Percentiles rank a stretch among this genome's conserved stretches.
phyloP scores from a whole-genome alignment of 2,329 filamentous ascomycete genomes.

The Coniochaeta hoffmannii region DNA sequence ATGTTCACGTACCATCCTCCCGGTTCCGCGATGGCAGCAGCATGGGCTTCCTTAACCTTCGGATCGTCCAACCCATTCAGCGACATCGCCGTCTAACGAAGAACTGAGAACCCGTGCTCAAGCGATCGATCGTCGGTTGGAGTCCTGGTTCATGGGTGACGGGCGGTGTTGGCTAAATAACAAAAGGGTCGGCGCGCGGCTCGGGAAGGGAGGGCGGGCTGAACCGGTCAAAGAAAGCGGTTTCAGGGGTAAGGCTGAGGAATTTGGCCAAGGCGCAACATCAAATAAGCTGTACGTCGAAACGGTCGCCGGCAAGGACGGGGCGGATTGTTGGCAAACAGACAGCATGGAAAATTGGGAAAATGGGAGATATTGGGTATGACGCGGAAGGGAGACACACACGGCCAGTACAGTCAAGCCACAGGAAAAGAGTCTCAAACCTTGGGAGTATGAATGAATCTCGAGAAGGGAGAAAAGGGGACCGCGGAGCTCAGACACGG shows the following conservation, averaged over 20 bases:
- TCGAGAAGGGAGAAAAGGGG: neutral
- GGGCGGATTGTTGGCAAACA: neutral
- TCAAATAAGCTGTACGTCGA: neutral
- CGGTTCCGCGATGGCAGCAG: conserved; percentile 69
- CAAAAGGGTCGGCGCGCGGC: neutral
- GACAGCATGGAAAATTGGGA: conserved; percentile 2
- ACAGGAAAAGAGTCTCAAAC: neutral
- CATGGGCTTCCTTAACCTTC: conserved; percentile 77
- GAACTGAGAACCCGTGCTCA: conserved; percentile 6
- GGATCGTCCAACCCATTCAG: conserved; percentile 86
- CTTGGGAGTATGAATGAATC: neutral
- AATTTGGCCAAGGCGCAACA: neutral
- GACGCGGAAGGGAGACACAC: neutral
- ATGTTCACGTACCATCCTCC: conserved; percentile 75
- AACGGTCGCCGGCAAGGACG: neutral
- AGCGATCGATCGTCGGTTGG: conserved; percentile 2
- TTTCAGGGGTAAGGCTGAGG: conserved; percentile 5
- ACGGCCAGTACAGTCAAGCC: neutral
- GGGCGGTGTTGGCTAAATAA: neutral
- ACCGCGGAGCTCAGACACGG: neutral
- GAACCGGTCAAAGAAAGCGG: neutral
- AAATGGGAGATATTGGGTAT: neutral
- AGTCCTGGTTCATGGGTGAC: conserved; percentile 3
- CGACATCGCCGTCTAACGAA: conserved; percentile 61
- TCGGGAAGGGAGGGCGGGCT: conserved; percentile 1